Evolutionary conservation across 164 flowering plant genomes (phyloP).

Genomic region (Paratinospora sagittata): DNA sequence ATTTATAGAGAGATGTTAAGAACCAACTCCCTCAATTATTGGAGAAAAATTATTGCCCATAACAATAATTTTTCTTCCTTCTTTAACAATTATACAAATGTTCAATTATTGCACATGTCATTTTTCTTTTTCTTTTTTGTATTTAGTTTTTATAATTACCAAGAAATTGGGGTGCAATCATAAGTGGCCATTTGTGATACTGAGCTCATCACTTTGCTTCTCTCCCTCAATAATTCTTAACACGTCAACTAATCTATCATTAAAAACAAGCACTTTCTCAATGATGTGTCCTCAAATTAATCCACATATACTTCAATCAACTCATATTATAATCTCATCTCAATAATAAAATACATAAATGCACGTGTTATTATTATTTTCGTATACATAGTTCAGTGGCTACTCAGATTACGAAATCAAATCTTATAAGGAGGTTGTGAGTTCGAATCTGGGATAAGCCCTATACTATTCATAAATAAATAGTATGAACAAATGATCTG

Average conservation of each 20-base stretch:
- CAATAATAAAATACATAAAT: too few relatives aligned
- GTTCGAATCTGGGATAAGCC: too few relatives aligned
- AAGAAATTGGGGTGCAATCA: slow-evolving; percentile 4
- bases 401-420: too few relatives aligned
- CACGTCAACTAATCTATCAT: background rate
- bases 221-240: background rate
- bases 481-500: too few relatives aligned
- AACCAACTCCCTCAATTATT: slow-evolving; percentile 9
- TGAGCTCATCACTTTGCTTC: background rate
- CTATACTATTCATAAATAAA: too few relatives aligned
- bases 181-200: slow-evolving; percentile 7
- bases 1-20: slow-evolving; percentile 4
- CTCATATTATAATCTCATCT: background rate
- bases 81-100: slow-evolving; percentile 1
- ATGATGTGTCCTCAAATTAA: background rate
- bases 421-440: too few relatives aligned
- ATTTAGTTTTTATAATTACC: background rate
- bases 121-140: background rate
- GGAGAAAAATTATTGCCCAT: slow-evolving; percentile 6
- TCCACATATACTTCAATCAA: too few relatives aligned
- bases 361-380: too few relatives aligned
- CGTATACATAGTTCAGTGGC: too few relatives aligned
- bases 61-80: slow-evolving; percentile 9
- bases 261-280: background rate
- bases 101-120: too few relatives aligned